Evolutionary conservation across 176 grass and related monocot genomes (phyloP).

Genomic region (Aegilops umbellulata): DNA sequence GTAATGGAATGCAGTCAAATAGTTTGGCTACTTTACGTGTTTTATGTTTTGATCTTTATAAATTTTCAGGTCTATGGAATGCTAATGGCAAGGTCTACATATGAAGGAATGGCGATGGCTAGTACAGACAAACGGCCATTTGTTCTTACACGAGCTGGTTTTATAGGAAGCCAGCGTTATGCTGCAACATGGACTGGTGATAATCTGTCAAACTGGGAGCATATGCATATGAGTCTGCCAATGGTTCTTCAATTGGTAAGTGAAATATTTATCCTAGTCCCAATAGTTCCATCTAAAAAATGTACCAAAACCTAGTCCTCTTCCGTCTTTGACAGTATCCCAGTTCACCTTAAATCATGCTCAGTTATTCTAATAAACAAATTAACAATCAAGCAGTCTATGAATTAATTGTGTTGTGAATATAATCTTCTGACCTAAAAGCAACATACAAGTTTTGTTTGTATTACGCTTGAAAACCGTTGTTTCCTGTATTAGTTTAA

Average conservation of each 20-base stretch:
- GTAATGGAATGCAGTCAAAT: neutral
- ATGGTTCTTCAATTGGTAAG: slow-evolving; percentile 98
- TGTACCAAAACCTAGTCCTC: neutral
- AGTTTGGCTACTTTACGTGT: neutral
- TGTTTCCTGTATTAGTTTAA: neutral
- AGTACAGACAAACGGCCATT: slow-evolving; percentile 69
- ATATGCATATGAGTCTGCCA: slow-evolving; percentile 90
- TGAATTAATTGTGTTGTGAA: neutral
- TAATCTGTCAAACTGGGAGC: slow-evolving; percentile 95
- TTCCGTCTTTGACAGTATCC: neutral
- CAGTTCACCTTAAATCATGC: neutral
- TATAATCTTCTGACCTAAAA: slow-evolving; percentile 8
- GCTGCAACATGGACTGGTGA: slow-evolving; percentile 97
- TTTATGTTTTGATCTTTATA: slow-evolving; percentile 2
- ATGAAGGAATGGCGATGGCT: slow-evolving; percentile 81
- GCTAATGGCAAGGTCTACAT: slow-evolving; percentile 94
- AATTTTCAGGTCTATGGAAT: slow-evolving; percentile 81
- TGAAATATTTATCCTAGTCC: slow-evolving; percentile 13
- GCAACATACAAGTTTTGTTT: neutral
- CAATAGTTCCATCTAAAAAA: neutral
- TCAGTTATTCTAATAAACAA: neutral
- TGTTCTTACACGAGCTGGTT: slow-evolving; percentile 96
- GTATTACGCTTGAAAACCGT: neutral
- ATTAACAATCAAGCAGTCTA: neutral
- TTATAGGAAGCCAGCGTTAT: slow-evolving; percentile 88